phyloP scores from a whole-genome alignment of 1,139 yeast genomes.

The Candida pseudoviswanathii region DNA sequence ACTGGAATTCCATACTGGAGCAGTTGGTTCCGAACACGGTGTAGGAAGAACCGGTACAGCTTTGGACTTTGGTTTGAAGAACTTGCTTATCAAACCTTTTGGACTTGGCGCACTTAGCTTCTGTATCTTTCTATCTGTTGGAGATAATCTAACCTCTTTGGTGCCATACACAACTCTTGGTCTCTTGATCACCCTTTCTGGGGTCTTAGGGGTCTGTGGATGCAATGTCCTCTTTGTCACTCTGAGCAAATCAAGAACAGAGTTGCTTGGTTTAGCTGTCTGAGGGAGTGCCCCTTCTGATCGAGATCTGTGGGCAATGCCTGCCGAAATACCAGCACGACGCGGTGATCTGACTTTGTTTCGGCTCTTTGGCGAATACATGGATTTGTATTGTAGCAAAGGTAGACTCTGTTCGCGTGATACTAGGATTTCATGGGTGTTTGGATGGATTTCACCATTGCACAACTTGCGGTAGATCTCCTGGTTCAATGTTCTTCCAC shows the following conservation, averaged over 20 bases:
- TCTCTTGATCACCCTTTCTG: slow-evolving; percentile 9
- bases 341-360: background rate
- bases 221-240: slow-evolving; percentile 3
- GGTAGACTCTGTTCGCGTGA: slow-evolving; percentile 47
- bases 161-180: slow-evolving; percentile 5
- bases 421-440: slow-evolving; percentile 49
- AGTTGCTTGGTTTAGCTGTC: slow-evolving; percentile 3
- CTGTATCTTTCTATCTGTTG: slow-evolving; percentile 15
- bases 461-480: slow-evolving; percentile 60
- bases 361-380: slow-evolving; percentile 13
- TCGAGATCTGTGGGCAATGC: slow-evolving; percentile 8
- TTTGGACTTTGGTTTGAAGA: slow-evolving; percentile 12
- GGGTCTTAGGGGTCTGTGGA: slow-evolving; percentile 5
- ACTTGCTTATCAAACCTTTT: slow-evolving; percentile 14
- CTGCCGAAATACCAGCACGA: background rate
- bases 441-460: slow-evolving; percentile 67
- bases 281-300: slow-evolving; percentile 9
- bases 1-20: slow-evolving; percentile 21
- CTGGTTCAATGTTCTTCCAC: slow-evolving; percentile 58
- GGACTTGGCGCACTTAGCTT: slow-evolving; percentile 10
- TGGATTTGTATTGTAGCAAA: slow-evolving; percentile 28
- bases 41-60: background rate
- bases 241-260: slow-evolving; percentile 15
- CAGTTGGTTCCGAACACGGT: background rate
- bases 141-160: slow-evolving; percentile 12